phyloP scores from a whole-genome alignment of 345 rosid species.

The Citrus mangshanensis region DNA sequence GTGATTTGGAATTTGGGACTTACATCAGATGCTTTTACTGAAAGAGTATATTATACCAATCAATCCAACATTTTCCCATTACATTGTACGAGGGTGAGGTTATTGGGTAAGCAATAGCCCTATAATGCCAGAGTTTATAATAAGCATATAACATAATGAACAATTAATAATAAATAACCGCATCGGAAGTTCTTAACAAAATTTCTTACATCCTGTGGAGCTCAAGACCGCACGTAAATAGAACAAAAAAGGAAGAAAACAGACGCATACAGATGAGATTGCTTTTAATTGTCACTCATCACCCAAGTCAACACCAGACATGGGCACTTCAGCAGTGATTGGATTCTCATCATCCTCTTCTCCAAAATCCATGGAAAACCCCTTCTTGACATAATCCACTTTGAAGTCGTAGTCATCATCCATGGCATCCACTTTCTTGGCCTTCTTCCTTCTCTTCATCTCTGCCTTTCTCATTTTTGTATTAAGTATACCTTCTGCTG shows the following conservation, averaged over 20 bases:
- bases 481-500: slow-evolving; percentile 68
- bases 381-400: slow-evolving; percentile 61
- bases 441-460: slow-evolving; percentile 73
- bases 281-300: slow-evolving; percentile 25
- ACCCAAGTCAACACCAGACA: slow-evolving; percentile 46
- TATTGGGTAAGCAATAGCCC: too few relatives aligned
- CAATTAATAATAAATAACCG: background rate
- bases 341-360: slow-evolving; percentile 25
- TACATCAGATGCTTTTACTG: too few relatives aligned
- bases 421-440: slow-evolving; percentile 50
- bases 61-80: too few relatives aligned
- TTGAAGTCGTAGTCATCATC: slow-evolving; percentile 76
- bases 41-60: too few relatives aligned
- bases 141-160: too few relatives aligned
- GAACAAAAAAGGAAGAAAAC: background rate
- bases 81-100: too few relatives aligned
- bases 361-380: slow-evolving; percentile 42
- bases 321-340: slow-evolving; percentile 38
- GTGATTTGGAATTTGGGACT: too few relatives aligned
- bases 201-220: background rate
- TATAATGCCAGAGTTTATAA: background rate
- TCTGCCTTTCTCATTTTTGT: slow-evolving; percentile 70
- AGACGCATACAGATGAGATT: background rate
- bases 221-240: background rate
- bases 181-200: background rate